Base-by-base conservation (phyloP, 2,329 filamentous ascomycete genomes). In the Tolypocladium ovalisporum region DNA sequence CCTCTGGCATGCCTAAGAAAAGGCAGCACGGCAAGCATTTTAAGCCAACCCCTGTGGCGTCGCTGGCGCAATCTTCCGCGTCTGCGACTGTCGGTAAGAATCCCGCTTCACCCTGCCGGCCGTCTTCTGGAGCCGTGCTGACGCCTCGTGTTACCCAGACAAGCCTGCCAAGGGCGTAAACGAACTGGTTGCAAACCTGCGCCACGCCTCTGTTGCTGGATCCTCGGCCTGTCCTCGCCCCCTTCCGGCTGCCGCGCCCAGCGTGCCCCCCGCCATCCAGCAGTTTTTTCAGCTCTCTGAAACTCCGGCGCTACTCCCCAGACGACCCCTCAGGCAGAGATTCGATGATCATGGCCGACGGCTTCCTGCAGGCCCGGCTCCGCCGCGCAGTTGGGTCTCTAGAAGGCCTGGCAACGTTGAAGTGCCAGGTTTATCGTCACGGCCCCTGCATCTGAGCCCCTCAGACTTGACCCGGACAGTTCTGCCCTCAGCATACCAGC, bases 1-100 rank as follows among this genome's bases (percentile, higher is more conserved):
- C 17, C 56, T 54, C 58, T 67, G 73, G 70, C 60, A 86, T 86
- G 83, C 81, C 83, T 71, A 86, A 85, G 76, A 86, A 85, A 77
- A 76, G 81, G 70, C 78, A 80, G 57, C 74, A 78, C 63, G 65
- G 71, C 64, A 75, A 75, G 65, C 82, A 79, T 64, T 81, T 82
- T 62, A 86, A 85, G 69, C 82, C 82, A 62, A 77, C 73, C 64
- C 79, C 78, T 60, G 79, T 81, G 63, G 76, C 81, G 62, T 75
- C 78, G 56, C 77, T 77, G 59, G 59, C 63, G 54, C 61, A 61
- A 54, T 60, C 65, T 54, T 59, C 71, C 44, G 66, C 64, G 36
- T 60, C 69, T 55, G 63, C 61, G 56, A 62, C 60, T 57, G 61
- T 65, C 62, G 66, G 66, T 70, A 60, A 66, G 68, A 57, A 54